A percentile compares a stretch with the other conserved stretches of the same genome.
Conservation (phyloP, 129 eudicot species). For the Pittosporum tobira region DNA sequence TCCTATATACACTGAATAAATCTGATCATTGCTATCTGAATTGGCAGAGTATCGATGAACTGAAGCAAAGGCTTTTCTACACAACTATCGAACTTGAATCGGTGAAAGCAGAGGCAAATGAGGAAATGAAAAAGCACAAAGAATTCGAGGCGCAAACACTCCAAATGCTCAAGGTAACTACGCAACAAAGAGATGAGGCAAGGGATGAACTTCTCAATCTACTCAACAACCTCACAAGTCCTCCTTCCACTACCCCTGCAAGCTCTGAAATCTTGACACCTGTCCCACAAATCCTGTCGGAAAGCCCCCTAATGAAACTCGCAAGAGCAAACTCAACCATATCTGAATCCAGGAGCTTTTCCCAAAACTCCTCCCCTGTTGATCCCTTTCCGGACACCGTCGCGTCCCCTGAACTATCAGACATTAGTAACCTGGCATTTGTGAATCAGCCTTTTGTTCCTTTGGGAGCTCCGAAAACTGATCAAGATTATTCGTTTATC, state of each 20-base stretch:
- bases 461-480: slow-evolving; percentile 10
- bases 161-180: slow-evolving; percentile 44
- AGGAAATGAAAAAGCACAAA: slow-evolving; percentile 46
- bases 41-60: slow-evolving; percentile 43
- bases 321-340: slow-evolving; percentile 48
- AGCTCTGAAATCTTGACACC: neutral
- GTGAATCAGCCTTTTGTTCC: slow-evolving; percentile 15
- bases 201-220: slow-evolving; percentile 45
- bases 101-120: slow-evolving; percentile 44
- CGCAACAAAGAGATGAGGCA: slow-evolving; percentile 93
- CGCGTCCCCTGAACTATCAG: slow-evolving; percentile 48
- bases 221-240: slow-evolving; percentile 33
- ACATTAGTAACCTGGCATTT: slow-evolving; percentile 22
- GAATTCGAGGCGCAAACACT: slow-evolving; percentile 44
- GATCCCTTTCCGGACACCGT: slow-evolving; percentile 49
- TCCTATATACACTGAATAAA: neutral
- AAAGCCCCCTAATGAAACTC: slow-evolving; percentile 31
- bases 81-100: slow-evolving; percentile 48
- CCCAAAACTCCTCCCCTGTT: slow-evolving; percentile 38
- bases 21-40: neutral
- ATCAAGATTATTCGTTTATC: slow-evolving; percentile 31
- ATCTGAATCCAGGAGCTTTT: slow-evolving; percentile 47
- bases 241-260: slow-evolving; percentile 12
- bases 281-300: slow-evolving; percentile 23
- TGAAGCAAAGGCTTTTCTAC: slow-evolving; percentile 55